Evolutionary conservation across 2,329 filamentous ascomycete genomes (phyloP), one percentile per base, ranked within the genome.

Genomic region (Stagonosporopsis cucurbitacearum): DNA sequence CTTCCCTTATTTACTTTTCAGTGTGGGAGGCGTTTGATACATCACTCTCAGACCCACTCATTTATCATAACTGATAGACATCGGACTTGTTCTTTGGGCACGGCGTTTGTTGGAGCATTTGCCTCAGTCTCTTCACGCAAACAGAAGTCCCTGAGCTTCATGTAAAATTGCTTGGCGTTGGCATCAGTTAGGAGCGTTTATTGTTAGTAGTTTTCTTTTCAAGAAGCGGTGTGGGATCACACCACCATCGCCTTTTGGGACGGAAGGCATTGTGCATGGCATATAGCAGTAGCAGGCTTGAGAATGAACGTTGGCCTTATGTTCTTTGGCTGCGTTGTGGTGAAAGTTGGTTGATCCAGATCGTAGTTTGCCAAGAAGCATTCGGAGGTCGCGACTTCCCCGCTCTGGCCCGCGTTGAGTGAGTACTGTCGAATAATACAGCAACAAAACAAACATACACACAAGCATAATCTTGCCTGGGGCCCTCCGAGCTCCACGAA

Each of bases 31-130:
- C 62, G 63, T 65, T 26, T 57, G 59, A 54, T 60, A 46, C 57
- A 62, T 56, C 48, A 57, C 59, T 69, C 68, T 63, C 62, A 59
- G 52, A 59, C 67, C 60, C 71, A 69, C 68, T 73, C 68, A 54
- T 74, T 74, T 51, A 55, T 39, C 40, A 54, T 43, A 49, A 53
- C 62, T 48, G 57, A 58, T 66, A 64, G 58, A 65, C 48, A 54
- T 59, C 50, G 46, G 59, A 55, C 50, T 25, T 58, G n/a, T 52
- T 54, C 59, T 46, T 60, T 53, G 45, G 26, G 57, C 55, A 45
- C 52, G 66, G 66, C 65, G 66, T 66, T 68, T 36, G 23, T 50
- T 52, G 49, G 57, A 51, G 42, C 52, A 54, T 54, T 40, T n/a
- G 45, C 39, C 44, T 46, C 40, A 19, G 30, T 30, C 42, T 28